Conservation (phyloP, 805 yeast genomes). For the Hanseniaspora lachancei region DNA sequence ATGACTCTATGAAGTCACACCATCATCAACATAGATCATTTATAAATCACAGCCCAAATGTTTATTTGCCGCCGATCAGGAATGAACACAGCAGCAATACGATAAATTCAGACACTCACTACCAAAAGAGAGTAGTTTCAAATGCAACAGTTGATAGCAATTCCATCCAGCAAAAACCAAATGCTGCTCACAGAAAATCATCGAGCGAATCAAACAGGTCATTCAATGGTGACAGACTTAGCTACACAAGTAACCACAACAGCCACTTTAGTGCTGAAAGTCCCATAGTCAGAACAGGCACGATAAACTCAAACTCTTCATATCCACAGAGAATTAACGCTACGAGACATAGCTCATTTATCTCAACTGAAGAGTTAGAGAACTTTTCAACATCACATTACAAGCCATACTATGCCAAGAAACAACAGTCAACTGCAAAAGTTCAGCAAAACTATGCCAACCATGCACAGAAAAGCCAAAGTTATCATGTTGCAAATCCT, state of each 20-base stretch:
- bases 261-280: neutral
- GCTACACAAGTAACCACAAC: neutral
- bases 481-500: constrained; percentile 1
- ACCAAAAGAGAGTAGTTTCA: neutral
- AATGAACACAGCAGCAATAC: neutral
- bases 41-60: constrained; percentile 1
- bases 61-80: neutral
- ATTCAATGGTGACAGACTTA: neutral
- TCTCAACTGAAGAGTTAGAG: neutral
- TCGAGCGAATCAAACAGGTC: constrained; percentile 1
- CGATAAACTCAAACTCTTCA: neutral
- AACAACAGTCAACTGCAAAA: neutral
- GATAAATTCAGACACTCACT: neutral
- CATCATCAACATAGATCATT: neutral
- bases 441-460: neutral
- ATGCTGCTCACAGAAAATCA: neutral
- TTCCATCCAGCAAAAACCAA: neutral
- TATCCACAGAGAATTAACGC: neutral
- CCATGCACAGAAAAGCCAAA: neutral
- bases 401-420: constrained; percentile 9
- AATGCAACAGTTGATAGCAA: neutral
- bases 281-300: neutral
- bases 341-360: constrained; percentile 5
- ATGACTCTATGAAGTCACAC: neutral
- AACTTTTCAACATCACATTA: neutral